Conservation (phyloP, 768 basidiomycete species). For the Xerocomus spinulosus region DNA sequence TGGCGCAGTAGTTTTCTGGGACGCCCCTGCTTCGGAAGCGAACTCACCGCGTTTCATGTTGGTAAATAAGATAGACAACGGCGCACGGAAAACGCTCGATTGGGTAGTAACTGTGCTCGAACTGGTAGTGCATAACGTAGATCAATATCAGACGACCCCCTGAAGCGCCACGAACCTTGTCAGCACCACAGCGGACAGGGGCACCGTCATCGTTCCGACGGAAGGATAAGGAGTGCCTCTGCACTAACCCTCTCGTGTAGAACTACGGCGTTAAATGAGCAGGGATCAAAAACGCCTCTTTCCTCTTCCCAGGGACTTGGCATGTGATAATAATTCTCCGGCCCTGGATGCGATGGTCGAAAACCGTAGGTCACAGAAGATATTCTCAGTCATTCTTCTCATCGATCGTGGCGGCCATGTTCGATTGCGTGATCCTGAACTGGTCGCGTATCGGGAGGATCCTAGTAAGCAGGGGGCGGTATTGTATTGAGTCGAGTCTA, state of each 20-base stretch:
- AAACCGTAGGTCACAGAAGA: background rate
- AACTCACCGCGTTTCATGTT: background rate
- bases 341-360: slow-evolving; percentile 1
- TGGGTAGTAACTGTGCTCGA: background rate
- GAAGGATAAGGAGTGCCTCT: background rate
- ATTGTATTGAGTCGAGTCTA: background rate
- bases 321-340: slow-evolving; percentile 19
- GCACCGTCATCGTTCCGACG: slow-evolving; percentile 14
- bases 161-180: background rate
- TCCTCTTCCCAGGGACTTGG: slow-evolving; percentile 4
- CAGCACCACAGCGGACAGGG: background rate
- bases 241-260: background rate
- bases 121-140: background rate
- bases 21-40: background rate
- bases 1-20: background rate
- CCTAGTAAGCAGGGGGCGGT: background rate
- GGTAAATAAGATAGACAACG: background rate
- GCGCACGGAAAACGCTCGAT: background rate
- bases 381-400: slow-evolving; percentile 7
- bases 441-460: background rate
- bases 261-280: background rate
- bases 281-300: background rate
- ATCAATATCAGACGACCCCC: background rate
- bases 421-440: background rate
- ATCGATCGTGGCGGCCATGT: slow-evolving; percentile 10